phyloP scores from a whole-genome alignment of 2,329 filamentous ascomycete species.

The Curvularia spicifera region DNA sequence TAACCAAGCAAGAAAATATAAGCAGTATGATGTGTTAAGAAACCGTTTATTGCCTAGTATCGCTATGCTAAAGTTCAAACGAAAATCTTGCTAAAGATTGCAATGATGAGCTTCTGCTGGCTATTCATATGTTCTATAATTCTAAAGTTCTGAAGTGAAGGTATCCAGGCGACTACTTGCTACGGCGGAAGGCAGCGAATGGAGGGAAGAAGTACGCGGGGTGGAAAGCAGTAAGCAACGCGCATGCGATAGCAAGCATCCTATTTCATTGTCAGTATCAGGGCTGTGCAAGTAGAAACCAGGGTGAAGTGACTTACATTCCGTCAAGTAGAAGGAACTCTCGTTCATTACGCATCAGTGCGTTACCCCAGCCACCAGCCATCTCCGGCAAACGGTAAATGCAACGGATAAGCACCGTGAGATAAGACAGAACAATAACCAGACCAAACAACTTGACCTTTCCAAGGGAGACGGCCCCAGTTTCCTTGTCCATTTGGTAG shows the following conservation, averaged over 20 bases:
- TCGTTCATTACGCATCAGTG: constrained; percentile 54
- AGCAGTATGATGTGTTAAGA: not conserved
- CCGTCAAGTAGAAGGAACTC: constrained; percentile 58
- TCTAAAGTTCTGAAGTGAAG: not conserved
- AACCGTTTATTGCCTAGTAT: not conserved
- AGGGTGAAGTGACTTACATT: constrained; percentile 28
- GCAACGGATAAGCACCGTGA: constrained; percentile 55
- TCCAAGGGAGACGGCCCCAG: constrained; percentile 22
- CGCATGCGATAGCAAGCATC: constrained; percentile 39
- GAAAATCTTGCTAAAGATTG: not conserved
- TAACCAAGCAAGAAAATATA: not conserved
- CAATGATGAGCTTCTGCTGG: not conserved
- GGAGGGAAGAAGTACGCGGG: constrained; percentile 40
- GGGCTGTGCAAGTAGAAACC: not conserved
- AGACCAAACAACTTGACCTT: constrained; percentile 33
- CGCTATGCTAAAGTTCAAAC: constrained; percentile 9
- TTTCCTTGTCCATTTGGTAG: constrained; percentile 32
- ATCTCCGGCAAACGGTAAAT: constrained; percentile 57
- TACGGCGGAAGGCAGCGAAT: constrained; percentile 32
- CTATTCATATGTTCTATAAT: not conserved
- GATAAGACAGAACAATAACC: constrained; percentile 47
- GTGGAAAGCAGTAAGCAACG: constrained; percentile 33
- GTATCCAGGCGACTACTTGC: constrained; percentile 10
- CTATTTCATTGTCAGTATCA: constrained; percentile 17
- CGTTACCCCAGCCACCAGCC: constrained; percentile 52